A percentile compares a stretch with the other conserved stretches of the same genome.
These are phyloP conservation scores for Cryphonectria carpinicola DNA, from an alignment of 2,329 filamentous ascomycete species.

Conservation along the genomic window DNA sequence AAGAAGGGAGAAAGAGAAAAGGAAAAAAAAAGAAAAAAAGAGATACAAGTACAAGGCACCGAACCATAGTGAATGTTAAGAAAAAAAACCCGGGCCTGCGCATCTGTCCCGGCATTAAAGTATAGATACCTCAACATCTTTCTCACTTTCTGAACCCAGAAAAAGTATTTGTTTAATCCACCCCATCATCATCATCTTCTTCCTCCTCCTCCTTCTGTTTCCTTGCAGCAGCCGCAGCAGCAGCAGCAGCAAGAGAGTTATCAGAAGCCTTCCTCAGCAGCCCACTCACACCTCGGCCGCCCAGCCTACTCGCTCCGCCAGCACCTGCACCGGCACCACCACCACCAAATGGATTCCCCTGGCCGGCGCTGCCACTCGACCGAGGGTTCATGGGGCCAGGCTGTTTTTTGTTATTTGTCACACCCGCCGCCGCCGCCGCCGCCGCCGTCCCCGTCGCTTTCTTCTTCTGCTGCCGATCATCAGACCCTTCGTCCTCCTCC, in stretches of 20 bases:
- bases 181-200: slow-evolving; percentile 33
- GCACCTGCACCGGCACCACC: slow-evolving; percentile 37
- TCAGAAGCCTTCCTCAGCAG: slow-evolving; percentile 43
- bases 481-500: slow-evolving; percentile 41
- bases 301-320: slow-evolving; percentile 41
- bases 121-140: background rate
- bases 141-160: background rate
- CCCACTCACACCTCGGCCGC: slow-evolving; percentile 45
- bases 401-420: slow-evolving; percentile 39
- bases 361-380: slow-evolving; percentile 51
- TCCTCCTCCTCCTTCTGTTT: slow-evolving; percentile 36
- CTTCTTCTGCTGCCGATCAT: slow-evolving; percentile 34
- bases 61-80: background rate
- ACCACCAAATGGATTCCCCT: slow-evolving; percentile 48
- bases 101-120: background rate
- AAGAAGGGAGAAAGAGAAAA: background rate
- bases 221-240: slow-evolving; percentile 30
- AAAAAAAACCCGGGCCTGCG: background rate
- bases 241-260: slow-evolving; percentile 27
- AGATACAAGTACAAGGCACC: background rate
- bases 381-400: slow-evolving; percentile 44
- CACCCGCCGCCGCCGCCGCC: slow-evolving; percentile 46
- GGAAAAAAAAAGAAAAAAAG: background rate
- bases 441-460: background rate
- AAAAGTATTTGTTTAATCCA: slow-evolving; percentile 30